Evolutionary conservation across 2,329 filamentous ascomycete species (phyloP), one percentile per base, ranked within the genome.

Genomic region (Aspergillus sp.): DNA sequence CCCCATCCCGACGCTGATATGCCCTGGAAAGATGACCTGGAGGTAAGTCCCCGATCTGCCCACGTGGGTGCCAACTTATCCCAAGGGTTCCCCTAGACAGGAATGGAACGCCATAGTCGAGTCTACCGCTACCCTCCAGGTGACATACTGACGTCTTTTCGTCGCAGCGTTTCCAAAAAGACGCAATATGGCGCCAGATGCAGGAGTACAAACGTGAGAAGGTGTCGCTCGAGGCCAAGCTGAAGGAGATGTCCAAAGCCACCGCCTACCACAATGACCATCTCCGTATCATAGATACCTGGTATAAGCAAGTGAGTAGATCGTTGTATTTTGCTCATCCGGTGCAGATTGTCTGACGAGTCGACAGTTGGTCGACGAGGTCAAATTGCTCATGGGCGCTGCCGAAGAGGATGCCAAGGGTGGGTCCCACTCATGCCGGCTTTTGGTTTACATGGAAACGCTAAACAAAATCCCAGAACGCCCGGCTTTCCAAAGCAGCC

Each of bases 131-230:
- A n/a, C 17, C 53, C 41, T 42, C 53, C 39, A 38, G 41, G 39
- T n/a, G 53, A 55, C 39, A 57, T 63, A 52, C 68, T 73, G 61
- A 76, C 59, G 54, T 63, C 56, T 58, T 47, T 62, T 62, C 57
- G 39, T 62, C 76, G 70, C 78, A 96, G 92, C 87, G 90, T 74
- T 95, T 90, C 72, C 90, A 94, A 79, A 99, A 98, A 80, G 95
- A 96, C 81, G 95, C 95, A 65, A 96, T 99, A 75, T 89, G 91
- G 71, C 91, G 96, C 60, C 94, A 97, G 80, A 96, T 99, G 92
- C 91, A 92, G 74, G 95, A 98, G 78, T 97, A 96, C 78, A 96
- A 96, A 79, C 88, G 95, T 69, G 92, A 96, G 75, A 93, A 92
- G 74, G 83, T 85, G 60, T 90, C 90, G 42, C 81, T 96, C 64